Percentiles rank a stretch among this genome's conserved stretches.
phyloP scores from a whole-genome alignment of 108 stramenopile genomes.

The Skeletonema costatum region DNA sequence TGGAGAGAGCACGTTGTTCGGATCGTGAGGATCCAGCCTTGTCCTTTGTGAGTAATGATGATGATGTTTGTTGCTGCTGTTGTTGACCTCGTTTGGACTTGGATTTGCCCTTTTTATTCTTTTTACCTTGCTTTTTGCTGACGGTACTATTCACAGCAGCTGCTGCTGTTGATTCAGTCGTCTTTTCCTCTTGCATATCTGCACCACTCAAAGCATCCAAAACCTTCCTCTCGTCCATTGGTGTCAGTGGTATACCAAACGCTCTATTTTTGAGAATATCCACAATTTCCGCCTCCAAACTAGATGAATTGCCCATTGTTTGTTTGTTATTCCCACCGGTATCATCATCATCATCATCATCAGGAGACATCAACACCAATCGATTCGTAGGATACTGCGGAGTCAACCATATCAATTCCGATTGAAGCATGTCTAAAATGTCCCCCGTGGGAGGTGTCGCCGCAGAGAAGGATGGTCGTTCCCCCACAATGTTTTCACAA shows the following conservation, averaged over 20 bases:
- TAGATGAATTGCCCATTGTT: conserved; percentile 13
- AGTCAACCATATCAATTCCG: conserved; percentile 77
- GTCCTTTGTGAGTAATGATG: neutral
- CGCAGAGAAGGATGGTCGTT: neutral
- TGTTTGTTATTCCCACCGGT: neutral
- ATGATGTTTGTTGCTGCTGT: neutral
- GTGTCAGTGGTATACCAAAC: conserved; percentile 64
- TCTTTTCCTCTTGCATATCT: conserved; percentile 7
- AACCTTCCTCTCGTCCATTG: conserved; percentile 64
- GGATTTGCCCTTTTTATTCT: conserved; percentile 22
- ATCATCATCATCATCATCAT: neutral
- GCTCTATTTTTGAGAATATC: conserved; percentile 62
- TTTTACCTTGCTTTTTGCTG: neutral
- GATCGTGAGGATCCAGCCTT: neutral
- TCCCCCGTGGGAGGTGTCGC: conserved; percentile 15
- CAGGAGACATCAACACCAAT: conserved; percentile 47
- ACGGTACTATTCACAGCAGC: neutral
- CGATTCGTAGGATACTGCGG: conserved; percentile 70
- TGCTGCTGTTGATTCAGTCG: conserved; percentile 15
- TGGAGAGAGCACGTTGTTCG: conserved; percentile 34
- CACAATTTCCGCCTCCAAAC: conserved; percentile 54
- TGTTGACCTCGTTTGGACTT: neutral
- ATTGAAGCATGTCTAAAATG: conserved; percentile 61
- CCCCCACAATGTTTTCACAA: neutral
- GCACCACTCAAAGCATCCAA: conserved; percentile 56